These are phyloP conservation scores for Trifolium fragiferum DNA, from an alignment of 306 rosid species.

Conservation along the genomic window DNA sequence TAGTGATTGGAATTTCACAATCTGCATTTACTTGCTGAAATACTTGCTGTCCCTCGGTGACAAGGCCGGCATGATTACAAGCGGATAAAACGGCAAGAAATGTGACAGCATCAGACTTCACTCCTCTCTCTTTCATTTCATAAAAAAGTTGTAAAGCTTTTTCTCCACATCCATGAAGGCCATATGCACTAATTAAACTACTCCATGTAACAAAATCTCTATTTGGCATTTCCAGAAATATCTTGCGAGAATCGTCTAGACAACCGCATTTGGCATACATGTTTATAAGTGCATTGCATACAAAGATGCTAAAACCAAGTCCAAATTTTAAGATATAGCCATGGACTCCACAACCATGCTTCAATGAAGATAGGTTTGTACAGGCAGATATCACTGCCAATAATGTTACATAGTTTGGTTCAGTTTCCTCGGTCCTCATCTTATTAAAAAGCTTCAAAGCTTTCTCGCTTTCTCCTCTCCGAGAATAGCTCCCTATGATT, in stretches of 20 bases:
- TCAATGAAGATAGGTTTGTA: constrained; percentile 52
- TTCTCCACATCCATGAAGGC: constrained; percentile 67
- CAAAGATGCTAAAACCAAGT: constrained; percentile 46
- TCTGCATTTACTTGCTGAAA: constrained; percentile 48
- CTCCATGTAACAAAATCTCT: constrained; percentile 70
- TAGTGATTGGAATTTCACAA: constrained; percentile 39
- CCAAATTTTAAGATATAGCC: constrained; percentile 58
- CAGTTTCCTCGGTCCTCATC: constrained; percentile 56
- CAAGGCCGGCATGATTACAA: constrained; percentile 74
- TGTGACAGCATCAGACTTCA: constrained; percentile 56
- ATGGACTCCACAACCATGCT: constrained; percentile 54
- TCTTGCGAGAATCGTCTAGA: constrained; percentile 47
- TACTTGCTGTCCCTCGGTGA: constrained; percentile 56
- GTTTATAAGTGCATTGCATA: constrained; percentile 64
- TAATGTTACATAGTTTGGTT: constrained; percentile 66
- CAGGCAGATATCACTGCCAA: constrained; percentile 65
- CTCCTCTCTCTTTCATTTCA: constrained; percentile 62
- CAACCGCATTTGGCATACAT: constrained; percentile 79
- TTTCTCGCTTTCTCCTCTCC: constrained; percentile 49
- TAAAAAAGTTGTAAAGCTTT: constrained; percentile 55
- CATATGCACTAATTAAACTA: constrained; percentile 59
- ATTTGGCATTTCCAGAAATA: constrained; percentile 57
- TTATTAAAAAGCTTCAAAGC: constrained; percentile 59
- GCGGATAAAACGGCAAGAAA: constrained; percentile 65
- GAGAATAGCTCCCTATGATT: constrained; percentile 61